Evolutionary conservation across 2,329 filamentous ascomycete genomes (phyloP), one percentile per base, ranked within the genome.

Genomic region (Ophiognomonia clavigignenti-juglandacearum): DNA sequence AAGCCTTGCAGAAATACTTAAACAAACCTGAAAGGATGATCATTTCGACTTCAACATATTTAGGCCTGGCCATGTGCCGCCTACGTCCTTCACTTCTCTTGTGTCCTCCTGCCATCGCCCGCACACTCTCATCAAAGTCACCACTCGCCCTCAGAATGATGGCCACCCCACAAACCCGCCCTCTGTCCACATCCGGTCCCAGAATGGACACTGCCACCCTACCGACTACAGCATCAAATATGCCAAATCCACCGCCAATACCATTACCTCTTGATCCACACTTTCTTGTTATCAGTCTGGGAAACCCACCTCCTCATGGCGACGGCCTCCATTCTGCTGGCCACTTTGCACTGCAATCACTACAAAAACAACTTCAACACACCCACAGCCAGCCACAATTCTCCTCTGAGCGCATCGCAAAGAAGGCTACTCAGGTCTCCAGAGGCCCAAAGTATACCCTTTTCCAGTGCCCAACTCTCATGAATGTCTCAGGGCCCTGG

Each of bases 261-360:
- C 35, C 35, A n/a, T 14, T 10, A 18, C 54, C 56, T 53, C 56
- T 56, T 20, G 54, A 57, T n/a, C 62, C 69, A 38, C 78, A 75
- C 32, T 80, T 95, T 57, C 80, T 97, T 47, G 75, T 97, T 58
- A 79, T 90, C 69, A 93, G 88, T 53, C 78, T 98, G 53, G 93
- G 93, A 56, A 97, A 97, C 58, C 89, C 87, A 6, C 73, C 77
- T 6, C 71, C 81, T 2, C 91, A 92, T 65, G 78, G 80, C 54
- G 76, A 85, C 53, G 95, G 88, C 18, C 82, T 92, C 7, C 93
- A 97, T 68, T 91, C 84, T 20, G 89, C 90, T 13, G 93, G 91
- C 10, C 92, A 97, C 69, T 78, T 82, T 47, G 78, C 89, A 38
- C 78, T 96, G 54, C 71, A 78, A 45, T 71, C 77, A 3, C 68